Percentiles rank a stretch among this genome's conserved stretches.
These are phyloP conservation scores for Neurospora sp. DNA, from an alignment of 495 filamentous ascomycete species.

Conservation along the genomic window DNA sequence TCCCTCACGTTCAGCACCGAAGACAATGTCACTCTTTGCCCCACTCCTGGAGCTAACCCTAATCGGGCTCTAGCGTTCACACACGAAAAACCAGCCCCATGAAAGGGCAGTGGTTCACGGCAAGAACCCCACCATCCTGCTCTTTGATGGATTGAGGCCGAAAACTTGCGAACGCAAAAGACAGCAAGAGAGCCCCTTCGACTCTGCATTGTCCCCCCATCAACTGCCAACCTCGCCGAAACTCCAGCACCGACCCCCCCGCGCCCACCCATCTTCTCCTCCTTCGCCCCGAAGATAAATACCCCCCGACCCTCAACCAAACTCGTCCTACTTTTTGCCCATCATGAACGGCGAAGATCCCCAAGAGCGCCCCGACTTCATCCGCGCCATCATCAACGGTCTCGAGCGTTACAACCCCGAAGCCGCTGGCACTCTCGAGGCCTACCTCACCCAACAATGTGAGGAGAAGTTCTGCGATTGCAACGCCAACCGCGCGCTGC, in stretches of 20 bases:
- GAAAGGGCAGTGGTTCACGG: neutral
- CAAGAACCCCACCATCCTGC: neutral
- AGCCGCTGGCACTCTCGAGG: conserved; percentile 86
- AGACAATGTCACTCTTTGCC: neutral
- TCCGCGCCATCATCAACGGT: conserved; percentile 84
- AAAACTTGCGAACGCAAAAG: neutral
- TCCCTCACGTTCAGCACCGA: neutral
- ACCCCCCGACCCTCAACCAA: conserved; percentile 5
- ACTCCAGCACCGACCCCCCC: neutral
- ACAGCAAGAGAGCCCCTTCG: neutral
- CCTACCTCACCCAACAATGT: conserved; percentile 91
- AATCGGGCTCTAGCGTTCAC: neutral
- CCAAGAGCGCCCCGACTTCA: conserved; percentile 70
- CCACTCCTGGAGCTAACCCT: neutral
- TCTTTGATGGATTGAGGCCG: neutral
- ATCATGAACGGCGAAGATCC: conserved; percentile 48
- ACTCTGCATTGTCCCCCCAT: neutral
- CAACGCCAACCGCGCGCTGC: conserved; percentile 87
- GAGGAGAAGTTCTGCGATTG: conserved; percentile 88
- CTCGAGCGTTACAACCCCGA: conserved; percentile 99
- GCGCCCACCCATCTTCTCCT: conserved; percentile 3
- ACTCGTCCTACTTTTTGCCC: conserved; percentile 19
- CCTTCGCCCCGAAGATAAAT: neutral
- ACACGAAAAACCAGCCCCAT: conserved; percentile 6
- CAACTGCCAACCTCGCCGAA: conserved; percentile 1